phyloP scores from a whole-genome alignment of 2,329 filamentous ascomycete species.

The Shiraia sp. region DNA sequence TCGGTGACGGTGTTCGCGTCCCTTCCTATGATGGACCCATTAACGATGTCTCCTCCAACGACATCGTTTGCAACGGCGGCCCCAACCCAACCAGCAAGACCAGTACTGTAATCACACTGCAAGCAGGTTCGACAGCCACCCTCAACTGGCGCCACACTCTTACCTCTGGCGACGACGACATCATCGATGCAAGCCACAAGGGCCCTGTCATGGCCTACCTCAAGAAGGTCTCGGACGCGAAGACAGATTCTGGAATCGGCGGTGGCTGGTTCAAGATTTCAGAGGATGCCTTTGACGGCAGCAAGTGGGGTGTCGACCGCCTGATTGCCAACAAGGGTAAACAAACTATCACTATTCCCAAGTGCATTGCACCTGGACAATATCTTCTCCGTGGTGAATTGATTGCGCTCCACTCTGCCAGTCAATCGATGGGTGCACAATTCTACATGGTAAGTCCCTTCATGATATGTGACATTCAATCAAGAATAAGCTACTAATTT shows the following conservation, averaged over 20 bases:
- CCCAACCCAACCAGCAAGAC: constrained; percentile 52
- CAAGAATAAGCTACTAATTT: neutral
- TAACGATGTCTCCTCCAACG: constrained; percentile 57
- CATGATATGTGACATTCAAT: neutral
- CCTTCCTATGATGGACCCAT: constrained; percentile 53
- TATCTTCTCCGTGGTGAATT: constrained; percentile 51
- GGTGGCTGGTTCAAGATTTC: constrained; percentile 28
- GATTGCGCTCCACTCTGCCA: constrained; percentile 48
- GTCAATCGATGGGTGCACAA: constrained; percentile 43
- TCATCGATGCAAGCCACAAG: constrained; percentile 61
- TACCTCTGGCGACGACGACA: constrained; percentile 50
- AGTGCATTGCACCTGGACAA: constrained; percentile 42
- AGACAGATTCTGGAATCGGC: constrained; percentile 34
- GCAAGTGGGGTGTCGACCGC: constrained; percentile 41
- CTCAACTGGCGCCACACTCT: constrained; percentile 64
- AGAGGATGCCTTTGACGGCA: constrained; percentile 45
- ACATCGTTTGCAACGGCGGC: constrained; percentile 62
- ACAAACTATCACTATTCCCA: constrained; percentile 45
- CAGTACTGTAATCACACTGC: constrained; percentile 44
- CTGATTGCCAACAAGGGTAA: constrained; percentile 48
- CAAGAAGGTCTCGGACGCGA: constrained; percentile 59
- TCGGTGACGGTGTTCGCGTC: constrained; percentile 57
- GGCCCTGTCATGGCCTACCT: constrained; percentile 62
- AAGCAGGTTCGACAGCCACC: constrained; percentile 54
- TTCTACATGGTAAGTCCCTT: constrained; percentile 44